A percentile compares a stretch with the other conserved stretches of the same genome.
phyloP scores from a whole-genome alignment of 352 stramenopile genomes.

The Plasmopara viticola region DNA sequence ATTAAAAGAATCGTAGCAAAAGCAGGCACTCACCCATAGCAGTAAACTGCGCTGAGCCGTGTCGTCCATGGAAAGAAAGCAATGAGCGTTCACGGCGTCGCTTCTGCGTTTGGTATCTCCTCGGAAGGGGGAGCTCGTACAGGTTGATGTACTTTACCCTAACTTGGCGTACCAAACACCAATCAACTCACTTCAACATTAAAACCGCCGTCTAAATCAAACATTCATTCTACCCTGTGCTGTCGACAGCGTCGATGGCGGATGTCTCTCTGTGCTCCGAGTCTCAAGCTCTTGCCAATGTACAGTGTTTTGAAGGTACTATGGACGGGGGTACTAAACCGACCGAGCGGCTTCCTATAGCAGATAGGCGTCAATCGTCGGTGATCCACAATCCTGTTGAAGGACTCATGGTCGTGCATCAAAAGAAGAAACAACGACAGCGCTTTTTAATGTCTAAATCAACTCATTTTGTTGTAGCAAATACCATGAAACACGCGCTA shows the following conservation, averaged over 20 bases:
- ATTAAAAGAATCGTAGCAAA: not conserved
- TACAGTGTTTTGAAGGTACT: conserved; percentile 1
- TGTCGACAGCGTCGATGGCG: conserved; percentile 1
- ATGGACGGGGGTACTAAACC: not conserved
- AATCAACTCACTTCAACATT: conserved; percentile 9
- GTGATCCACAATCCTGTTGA: conserved; percentile 40
- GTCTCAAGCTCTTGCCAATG: not conserved
- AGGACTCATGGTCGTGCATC: conserved; percentile 53
- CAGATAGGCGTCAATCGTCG: conserved; percentile 20
- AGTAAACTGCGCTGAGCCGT: conserved; percentile 67
- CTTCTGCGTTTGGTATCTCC: conserved; percentile 16
- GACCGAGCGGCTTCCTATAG: conserved; percentile 4
- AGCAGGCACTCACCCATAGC: conserved; percentile 48
- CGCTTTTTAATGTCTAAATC: conserved; percentile 42
- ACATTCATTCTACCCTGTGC: not conserved
- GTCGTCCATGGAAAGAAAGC: conserved; percentile 48
- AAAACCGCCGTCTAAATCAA: conserved; percentile 1
- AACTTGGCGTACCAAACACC: not conserved
- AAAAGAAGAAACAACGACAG: conserved; percentile 55
- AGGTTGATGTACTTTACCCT: not conserved
- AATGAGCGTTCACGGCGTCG: not conserved
- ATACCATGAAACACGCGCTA: conserved; percentile 44
- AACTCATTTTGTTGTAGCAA: conserved; percentile 44
- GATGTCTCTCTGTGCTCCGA: conserved; percentile 11
- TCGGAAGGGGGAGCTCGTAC: conserved; percentile 8